Evolutionary conservation across 129 eudicot genomes (phyloP), one percentile per base, ranked within the genome.

Genomic region (Flaveria brownii): DNA sequence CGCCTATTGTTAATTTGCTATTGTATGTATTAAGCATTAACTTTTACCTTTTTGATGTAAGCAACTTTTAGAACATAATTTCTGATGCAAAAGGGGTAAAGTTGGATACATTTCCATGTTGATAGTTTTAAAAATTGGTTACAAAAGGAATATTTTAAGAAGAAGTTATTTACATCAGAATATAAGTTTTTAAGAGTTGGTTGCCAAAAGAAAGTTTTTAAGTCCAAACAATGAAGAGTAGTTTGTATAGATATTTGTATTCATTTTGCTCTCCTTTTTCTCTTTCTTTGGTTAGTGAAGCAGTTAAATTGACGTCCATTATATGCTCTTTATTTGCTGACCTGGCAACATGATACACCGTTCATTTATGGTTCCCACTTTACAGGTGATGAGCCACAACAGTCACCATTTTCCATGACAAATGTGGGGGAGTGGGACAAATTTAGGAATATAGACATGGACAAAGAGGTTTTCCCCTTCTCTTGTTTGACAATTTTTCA

Each of bases 401-500:
- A 80, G n/a, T 93, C 98, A 59, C 59, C 96, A 74, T 93, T 93
- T 81, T 72, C 76, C 89, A 83, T 88, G 95, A 85, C 98, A 68
- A 88, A 84, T 76, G 81, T 68, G 60, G 90, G 81, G 75, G 92
- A 93, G 73, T 90, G 97, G 98, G 98, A 93, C 88, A 90, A 83
- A 16, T 90, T 93, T 81, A 90, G 98, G 84, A 86, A 69, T 62
- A 90, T 93, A 25, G 98, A 93, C 97, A 93, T 93, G 98, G 96
- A 93, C 71, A 93, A 90, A 87, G 95, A 93, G 96, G 98, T 92
- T 73, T 70, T 79, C 22, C 57, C 39, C 86, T 81, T 83, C 70
- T 57, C 63, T 57, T 57, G 15, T 57, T 57, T 57, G 15, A 7
- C 63, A 20, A 18, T 57, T 33, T 4, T 10, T 57, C 28, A 11